Conservation (phyloP, 352 stramenopile genomes). For the Thalassiosira exigua region DNA sequence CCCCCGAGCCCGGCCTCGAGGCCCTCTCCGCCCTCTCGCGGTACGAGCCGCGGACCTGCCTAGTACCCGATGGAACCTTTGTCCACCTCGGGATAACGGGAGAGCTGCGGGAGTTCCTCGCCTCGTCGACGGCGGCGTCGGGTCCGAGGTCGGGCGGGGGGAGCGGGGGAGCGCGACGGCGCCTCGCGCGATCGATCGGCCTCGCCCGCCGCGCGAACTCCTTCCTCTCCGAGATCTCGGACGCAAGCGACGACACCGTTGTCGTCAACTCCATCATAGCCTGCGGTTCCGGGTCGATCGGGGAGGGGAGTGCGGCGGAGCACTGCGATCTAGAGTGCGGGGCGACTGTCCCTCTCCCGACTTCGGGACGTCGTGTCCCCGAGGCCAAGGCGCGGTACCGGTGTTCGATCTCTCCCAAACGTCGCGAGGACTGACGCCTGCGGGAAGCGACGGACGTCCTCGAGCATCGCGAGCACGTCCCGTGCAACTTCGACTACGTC, state of each 20-base stretch:
- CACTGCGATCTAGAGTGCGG: too few species aligned
- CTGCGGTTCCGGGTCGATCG: slow-evolving; percentile 1
- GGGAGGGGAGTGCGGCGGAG: neutral
- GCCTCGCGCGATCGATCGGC: too few species aligned
- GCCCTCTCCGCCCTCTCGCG: too few species aligned
- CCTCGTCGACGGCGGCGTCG: slow-evolving; percentile 44
- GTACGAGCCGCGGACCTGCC: too few species aligned
- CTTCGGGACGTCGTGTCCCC: slow-evolving; percentile 11
- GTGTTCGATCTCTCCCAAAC: slow-evolving; percentile 29
- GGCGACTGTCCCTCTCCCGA: too few species aligned
- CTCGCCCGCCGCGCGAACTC: neutral
- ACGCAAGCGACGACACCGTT: slow-evolving; percentile 9
- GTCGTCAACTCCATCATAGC: slow-evolving; percentile 23
- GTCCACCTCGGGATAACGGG: too few species aligned
- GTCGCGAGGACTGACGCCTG: slow-evolving; percentile 11
- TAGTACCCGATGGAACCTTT: too few species aligned
- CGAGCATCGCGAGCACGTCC: too few species aligned
- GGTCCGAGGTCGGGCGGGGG: slow-evolving; percentile 11
- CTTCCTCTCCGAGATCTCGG: neutral
- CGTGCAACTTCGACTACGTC: too few species aligned
- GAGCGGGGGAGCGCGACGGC: slow-evolving; percentile 7
- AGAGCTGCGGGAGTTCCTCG: too few species aligned
- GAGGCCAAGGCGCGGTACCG: neutral
- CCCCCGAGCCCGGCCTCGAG: too few species aligned
- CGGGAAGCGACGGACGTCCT: too few species aligned